phyloP scores from a whole-genome alignment of 164 flowering plant species.

The Umbellularia californica region DNA sequence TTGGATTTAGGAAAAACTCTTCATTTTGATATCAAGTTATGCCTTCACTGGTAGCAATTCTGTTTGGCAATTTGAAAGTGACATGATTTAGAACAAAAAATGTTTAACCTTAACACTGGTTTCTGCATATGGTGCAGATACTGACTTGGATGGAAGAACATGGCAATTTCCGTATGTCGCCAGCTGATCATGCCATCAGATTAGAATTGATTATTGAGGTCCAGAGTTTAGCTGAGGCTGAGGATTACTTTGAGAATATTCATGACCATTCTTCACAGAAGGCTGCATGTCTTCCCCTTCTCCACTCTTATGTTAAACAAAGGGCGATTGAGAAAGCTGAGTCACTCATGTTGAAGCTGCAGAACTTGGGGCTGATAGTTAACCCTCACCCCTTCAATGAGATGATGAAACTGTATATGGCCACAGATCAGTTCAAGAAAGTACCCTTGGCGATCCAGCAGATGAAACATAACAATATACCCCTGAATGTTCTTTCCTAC shows the following conservation, averaged over 20 bases:
- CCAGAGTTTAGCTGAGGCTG: conserved; percentile 32
- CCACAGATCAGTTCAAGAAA: conserved; percentile 36
- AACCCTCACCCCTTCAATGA: conserved; percentile 44
- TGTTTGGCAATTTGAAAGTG: background rate
- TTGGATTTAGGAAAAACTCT: background rate
- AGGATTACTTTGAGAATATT: conserved; percentile 38
- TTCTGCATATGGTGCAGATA: conserved; percentile 22
- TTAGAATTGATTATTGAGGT: conserved; percentile 41
- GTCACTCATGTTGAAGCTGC: conserved; percentile 46
- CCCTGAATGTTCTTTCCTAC: conserved; percentile 48
- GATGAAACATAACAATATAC: conserved; percentile 47
- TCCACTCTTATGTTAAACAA: conserved; percentile 42
- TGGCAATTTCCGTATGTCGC: conserved; percentile 24
- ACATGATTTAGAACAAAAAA: background rate
- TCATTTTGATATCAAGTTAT: background rate
- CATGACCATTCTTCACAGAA: conserved; percentile 26
- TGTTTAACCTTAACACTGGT: conserved; percentile 1
- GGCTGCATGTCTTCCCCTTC: conserved; percentile 49
- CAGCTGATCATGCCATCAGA: conserved; percentile 36
- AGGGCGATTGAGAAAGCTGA: conserved; percentile 37
- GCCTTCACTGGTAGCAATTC: background rate
- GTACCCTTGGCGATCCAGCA: conserved; percentile 34
- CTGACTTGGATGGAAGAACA: conserved; percentile 25
- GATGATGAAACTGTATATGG: conserved; percentile 61
- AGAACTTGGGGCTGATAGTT: conserved; percentile 31